These are phyloP conservation scores for Trebouxia sp. DNA, from an alignment of 139 green algal genomes.

Conservation along the genomic window DNA sequence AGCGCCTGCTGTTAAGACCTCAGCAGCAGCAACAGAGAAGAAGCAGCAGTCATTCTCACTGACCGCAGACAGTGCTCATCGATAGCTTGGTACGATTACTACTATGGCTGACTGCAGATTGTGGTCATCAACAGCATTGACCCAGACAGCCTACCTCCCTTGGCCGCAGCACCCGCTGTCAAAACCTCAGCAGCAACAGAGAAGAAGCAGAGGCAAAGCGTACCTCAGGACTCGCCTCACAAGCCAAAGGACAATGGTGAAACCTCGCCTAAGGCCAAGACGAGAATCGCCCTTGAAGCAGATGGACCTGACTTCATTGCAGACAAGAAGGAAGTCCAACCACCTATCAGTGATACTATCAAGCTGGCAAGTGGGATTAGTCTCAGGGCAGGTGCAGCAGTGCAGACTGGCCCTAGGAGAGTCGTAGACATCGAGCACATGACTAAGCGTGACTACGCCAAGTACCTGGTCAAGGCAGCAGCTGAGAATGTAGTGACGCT, in stretches of 20 bases:
- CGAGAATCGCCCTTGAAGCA: background rate
- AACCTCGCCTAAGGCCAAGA: background rate
- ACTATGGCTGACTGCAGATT: slow-evolving; percentile 9
- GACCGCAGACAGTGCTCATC: no score
- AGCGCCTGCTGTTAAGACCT: no score
- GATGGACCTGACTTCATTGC: slow-evolving; percentile 24
- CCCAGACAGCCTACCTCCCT: slow-evolving; percentile 4
- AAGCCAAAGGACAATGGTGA: background rate
- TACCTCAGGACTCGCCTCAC: background rate
- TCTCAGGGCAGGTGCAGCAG: slow-evolving; percentile 14
- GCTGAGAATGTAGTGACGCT: slow-evolving; percentile 3
- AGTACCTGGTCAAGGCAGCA: slow-evolving; percentile 22
- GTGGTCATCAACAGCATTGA: slow-evolving; percentile 9
- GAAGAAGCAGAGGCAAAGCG: slow-evolving; percentile 13
- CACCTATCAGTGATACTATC: slow-evolving; percentile 18
- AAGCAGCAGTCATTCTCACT: no score
- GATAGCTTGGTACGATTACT: no score
- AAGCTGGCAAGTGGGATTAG: slow-evolving; percentile 10
- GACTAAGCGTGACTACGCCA: slow-evolving; percentile 23
- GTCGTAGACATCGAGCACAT: background rate
- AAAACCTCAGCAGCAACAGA: background rate
- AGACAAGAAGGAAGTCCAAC: slow-evolving; percentile 26
- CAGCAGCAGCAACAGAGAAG: no score
- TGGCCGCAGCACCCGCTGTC: slow-evolving; percentile 7
- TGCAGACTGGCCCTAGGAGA: slow-evolving; percentile 11